Percentiles rank a stretch among this genome's conserved stretches.
phyloP scores from a whole-genome alignment of 768 basidiomycete species.

The Pleurotus tuoliensis region DNA sequence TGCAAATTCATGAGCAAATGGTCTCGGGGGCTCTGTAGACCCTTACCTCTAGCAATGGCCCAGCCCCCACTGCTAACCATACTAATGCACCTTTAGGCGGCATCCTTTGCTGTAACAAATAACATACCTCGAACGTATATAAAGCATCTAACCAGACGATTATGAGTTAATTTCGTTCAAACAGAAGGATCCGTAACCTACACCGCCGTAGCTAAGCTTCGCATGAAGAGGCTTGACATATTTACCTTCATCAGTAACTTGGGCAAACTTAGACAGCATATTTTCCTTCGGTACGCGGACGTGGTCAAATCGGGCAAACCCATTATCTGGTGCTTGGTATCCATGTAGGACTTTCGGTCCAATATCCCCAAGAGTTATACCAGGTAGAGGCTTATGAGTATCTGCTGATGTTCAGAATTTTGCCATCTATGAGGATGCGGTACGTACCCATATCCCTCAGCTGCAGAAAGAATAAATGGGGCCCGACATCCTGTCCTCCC shows the following conservation, averaged over 20 bases:
- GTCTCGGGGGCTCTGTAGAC: background rate
- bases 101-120: background rate
- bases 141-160: conserved; percentile 52
- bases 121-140: conserved; percentile 61
- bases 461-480: conserved; percentile 74
- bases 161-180: background rate
- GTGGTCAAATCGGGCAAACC: conserved; percentile 62
- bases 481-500: conserved; percentile 56
- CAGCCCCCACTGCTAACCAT: conserved; percentile 65
- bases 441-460: conserved; percentile 57
- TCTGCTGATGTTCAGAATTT: conserved; percentile 30
- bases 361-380: conserved; percentile 70
- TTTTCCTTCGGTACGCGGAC: conserved; percentile 64
- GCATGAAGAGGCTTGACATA: conserved; percentile 69
- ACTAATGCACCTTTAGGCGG: conserved; percentile 25
- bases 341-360: conserved; percentile 58
- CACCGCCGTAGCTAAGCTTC: conserved; percentile 74
- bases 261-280: conserved; percentile 75
- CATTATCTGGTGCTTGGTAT: conserved; percentile 54
- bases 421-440: no score
- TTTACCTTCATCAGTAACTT: conserved; percentile 58
- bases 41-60: conserved; percentile 59
- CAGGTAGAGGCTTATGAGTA: conserved; percentile 55
- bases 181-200: conserved; percentile 28
- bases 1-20: background rate